Percentiles rank a stretch among this genome's conserved stretches.
phyloP scores from a whole-genome alignment of 73 alveolate genomes.

The Diophrys sp. region DNA sequence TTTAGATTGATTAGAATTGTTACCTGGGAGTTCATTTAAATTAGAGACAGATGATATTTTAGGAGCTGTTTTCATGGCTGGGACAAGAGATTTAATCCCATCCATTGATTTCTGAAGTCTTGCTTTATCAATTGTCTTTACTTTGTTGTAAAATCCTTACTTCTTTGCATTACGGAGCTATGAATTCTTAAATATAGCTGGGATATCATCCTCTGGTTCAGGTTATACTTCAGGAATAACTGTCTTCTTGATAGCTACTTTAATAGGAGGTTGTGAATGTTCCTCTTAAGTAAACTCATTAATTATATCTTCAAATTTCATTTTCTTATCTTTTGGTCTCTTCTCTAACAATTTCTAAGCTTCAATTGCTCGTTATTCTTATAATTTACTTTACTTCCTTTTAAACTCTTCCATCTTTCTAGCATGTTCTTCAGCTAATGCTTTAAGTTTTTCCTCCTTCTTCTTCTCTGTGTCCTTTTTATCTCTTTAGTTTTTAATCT shows the following conservation, averaged over 20 bases:
- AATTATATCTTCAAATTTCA: neutral
- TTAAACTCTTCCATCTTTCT: neutral
- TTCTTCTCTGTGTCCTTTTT: neutral
- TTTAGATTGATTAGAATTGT: no score
- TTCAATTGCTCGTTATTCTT: neutral
- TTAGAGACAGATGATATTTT: neutral
- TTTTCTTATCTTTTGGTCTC: neutral
- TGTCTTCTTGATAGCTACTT: neutral
- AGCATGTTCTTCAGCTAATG: neutral
- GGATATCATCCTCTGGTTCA: neutral
- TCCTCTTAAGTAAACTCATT: neutral
- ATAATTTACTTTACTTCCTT: neutral
- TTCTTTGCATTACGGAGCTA: neutral
- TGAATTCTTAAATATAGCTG: neutral
- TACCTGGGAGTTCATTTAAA: neutral
- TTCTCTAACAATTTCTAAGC: neutral
- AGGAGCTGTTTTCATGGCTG: neutral
- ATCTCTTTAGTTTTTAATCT: neutral
- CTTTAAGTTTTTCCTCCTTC: neutral
- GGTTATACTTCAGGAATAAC: neutral
- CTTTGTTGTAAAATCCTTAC: neutral
- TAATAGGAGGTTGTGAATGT: neutral
- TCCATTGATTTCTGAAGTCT: neutral
- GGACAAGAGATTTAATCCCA: neutral
- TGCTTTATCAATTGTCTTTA: neutral